These are phyloP conservation scores for Candida qinlingensis DNA, from an alignment of 805 yeast genomes.

Conservation along the genomic window DNA sequence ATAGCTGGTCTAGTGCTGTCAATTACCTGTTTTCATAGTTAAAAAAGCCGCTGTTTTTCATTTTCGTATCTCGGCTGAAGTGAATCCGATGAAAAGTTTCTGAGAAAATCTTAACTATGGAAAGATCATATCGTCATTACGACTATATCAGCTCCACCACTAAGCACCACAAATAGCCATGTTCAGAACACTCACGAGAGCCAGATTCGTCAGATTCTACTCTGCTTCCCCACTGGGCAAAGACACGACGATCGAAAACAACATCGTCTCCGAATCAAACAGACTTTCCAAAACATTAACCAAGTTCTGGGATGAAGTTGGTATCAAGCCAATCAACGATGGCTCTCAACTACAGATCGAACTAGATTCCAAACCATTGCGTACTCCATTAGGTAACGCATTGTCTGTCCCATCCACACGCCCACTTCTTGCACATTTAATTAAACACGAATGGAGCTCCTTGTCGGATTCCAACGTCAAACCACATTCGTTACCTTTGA, in stretches of 20 bases:
- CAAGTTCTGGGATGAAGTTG: constrained; percentile 80
- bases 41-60: too few relatives aligned
- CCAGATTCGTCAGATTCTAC: constrained; percentile 5
- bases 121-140: too few relatives aligned
- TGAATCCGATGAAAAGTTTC: background rate
- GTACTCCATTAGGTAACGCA: constrained; percentile 78
- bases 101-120: background rate
- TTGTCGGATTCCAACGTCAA: constrained; percentile 63
- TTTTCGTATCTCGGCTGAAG: background rate
- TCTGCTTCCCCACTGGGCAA: constrained; percentile 15
- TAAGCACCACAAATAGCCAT: background rate
- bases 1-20: background rate
- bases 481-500: constrained; percentile 78
- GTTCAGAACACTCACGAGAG: constrained; percentile 7
- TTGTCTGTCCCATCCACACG: constrained; percentile 58
- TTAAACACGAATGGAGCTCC: constrained; percentile 84
- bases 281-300: constrained; percentile 61
- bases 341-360: constrained; percentile 44
- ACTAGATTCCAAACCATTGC: constrained; percentile 69
- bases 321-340: constrained; percentile 26
- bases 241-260: constrained; percentile 43
- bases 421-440: constrained; percentile 60
- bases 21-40: too few relatives aligned
- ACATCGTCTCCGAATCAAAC: constrained; percentile 56
- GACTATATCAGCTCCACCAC: background rate